These are phyloP conservation scores for Acanthamoeba castellanii DNA, from an alignment of 208 protist species.

Conservation along the genomic window DNA sequence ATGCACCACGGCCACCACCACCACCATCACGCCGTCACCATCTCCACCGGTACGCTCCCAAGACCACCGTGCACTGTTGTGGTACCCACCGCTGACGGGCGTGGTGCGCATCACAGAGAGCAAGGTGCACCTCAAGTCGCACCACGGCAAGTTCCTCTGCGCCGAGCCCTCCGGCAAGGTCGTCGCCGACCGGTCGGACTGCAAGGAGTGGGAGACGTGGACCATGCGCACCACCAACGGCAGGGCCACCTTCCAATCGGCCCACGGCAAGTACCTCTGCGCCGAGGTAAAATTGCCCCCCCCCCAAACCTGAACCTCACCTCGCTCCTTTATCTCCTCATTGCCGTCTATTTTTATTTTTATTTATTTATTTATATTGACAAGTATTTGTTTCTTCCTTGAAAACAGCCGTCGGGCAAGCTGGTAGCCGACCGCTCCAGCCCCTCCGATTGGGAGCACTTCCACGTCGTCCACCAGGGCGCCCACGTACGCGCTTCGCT, in stretches of 20 bases:
- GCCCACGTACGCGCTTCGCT: no score
- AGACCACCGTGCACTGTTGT: no score
- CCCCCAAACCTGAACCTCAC: not conserved
- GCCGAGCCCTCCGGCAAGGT: slow-evolving; percentile 32
- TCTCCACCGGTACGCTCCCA: not conserved
- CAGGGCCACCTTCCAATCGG: not conserved
- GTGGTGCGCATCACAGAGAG: not conserved
- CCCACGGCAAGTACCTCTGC: slow-evolving; percentile 31
- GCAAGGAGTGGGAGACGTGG: slow-evolving; percentile 25
- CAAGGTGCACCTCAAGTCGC: slow-evolving; percentile 8
- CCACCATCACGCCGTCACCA: no score
- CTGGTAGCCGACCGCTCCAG: not conserved
- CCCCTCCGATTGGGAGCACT: not conserved
- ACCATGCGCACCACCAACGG: not conserved
- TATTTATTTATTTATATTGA: no score
- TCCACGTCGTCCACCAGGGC: not conserved
- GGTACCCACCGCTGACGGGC: no score
- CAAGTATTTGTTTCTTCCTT: no score
- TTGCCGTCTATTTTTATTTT: no score
- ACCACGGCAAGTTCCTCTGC: slow-evolving; percentile 32
- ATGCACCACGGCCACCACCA: not conserved
- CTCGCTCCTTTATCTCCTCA: not conserved
- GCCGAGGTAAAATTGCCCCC: not conserved
- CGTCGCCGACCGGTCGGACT: not conserved
- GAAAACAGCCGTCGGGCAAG: not conserved